phyloP scores from a whole-genome alignment of 2,329 filamentous ascomycete species.

The Onygenales sp. region DNA sequence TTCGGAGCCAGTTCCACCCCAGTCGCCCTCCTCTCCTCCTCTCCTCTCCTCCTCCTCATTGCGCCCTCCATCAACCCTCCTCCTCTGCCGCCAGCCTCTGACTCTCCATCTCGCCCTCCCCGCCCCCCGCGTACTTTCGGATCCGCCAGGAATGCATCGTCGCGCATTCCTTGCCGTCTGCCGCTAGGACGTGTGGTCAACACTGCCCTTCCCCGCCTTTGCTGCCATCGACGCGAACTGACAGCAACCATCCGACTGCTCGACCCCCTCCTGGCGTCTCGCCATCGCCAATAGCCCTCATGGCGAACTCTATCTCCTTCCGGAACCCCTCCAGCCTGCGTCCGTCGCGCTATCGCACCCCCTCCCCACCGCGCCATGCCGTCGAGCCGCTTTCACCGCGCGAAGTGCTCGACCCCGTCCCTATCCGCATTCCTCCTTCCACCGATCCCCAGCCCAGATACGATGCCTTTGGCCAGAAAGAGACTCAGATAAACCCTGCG shows the following conservation, averaged over 20 bases:
- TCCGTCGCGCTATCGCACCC: slow-evolving; percentile 36
- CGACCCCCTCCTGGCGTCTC: slow-evolving; percentile 16
- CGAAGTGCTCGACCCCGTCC: slow-evolving; percentile 20
- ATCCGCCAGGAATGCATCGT: slow-evolving; percentile 32
- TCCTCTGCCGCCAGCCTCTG: too few relatives aligned
- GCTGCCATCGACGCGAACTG: slow-evolving; percentile 18
- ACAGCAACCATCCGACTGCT: slow-evolving; percentile 18
- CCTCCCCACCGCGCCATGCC: slow-evolving; percentile 37
- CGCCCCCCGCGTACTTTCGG: not conserved
- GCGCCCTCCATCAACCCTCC: not conserved
- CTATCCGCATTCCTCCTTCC: slow-evolving; percentile 16
- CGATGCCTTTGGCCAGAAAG: slow-evolving; percentile 16
- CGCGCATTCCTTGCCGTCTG: slow-evolving; percentile 26
- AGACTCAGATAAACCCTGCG: slow-evolving; percentile 15
- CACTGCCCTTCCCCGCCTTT: slow-evolving; percentile 29
- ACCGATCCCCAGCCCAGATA: not conserved
- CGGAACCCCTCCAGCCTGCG: slow-evolving; percentile 14
- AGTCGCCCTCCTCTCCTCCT: not conserved
- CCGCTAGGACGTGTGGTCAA: slow-evolving; percentile 32
- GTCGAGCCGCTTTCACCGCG: slow-evolving; percentile 37
- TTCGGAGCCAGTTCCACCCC: not conserved
- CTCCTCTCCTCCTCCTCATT: not conserved
- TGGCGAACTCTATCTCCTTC: slow-evolving; percentile 33
- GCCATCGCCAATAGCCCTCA: slow-evolving; percentile 12
- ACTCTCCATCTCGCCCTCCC: not conserved